phyloP scores from a whole-genome alignment of 2,329 filamentous ascomycete genomes.

The Leptoxyphium fumago region DNA sequence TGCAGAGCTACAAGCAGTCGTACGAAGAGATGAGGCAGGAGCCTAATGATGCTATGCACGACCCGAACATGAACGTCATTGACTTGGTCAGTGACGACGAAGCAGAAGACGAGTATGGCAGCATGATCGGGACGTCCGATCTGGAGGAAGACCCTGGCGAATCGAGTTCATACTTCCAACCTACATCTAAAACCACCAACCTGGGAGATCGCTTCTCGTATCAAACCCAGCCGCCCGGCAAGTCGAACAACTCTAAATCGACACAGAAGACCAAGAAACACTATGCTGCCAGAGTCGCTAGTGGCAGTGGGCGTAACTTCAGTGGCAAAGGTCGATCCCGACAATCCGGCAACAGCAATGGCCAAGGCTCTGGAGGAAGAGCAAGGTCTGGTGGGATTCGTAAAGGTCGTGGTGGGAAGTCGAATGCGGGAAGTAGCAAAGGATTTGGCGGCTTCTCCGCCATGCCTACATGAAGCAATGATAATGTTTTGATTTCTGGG shows the following conservation, averaged over 20 bases:
- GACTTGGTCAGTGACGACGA: slow-evolving; percentile 30
- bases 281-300: neutral
- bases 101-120: slow-evolving; percentile 28
- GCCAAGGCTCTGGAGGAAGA: neutral
- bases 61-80: slow-evolving; percentile 36
- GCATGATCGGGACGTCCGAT: slow-evolving; percentile 26
- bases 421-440: neutral
- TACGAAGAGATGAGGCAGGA: slow-evolving; percentile 30
- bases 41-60: slow-evolving; percentile 27
- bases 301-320: neutral
- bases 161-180: slow-evolving; percentile 12
- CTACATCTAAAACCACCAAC: neutral
- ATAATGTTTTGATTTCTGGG: neutral
- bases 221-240: neutral
- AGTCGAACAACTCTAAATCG: neutral
- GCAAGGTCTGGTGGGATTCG: neutral
- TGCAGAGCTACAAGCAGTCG: slow-evolving; percentile 27
- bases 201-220: neutral
- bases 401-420: neutral
- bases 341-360: neutral
- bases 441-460: neutral
- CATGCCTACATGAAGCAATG: neutral
- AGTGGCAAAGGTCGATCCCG: neutral
- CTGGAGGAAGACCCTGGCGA: slow-evolving; percentile 6
- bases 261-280: neutral